Conservation (phyloP, 331 rosid species). For the Acacia concinna region DNA sequence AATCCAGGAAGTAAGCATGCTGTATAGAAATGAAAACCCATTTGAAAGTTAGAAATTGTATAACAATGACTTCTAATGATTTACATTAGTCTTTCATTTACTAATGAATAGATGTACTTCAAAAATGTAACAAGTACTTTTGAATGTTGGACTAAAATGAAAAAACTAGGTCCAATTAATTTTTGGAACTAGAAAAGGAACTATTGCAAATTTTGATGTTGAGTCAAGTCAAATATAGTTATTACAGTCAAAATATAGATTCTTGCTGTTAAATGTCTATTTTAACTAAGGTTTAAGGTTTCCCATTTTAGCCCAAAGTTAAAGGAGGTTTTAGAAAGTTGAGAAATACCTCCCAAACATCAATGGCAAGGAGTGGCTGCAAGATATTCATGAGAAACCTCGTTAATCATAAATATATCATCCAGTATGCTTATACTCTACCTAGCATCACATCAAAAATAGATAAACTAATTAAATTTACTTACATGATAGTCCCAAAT, state of each 20-base stretch:
- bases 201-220: neutral
- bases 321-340: neutral
- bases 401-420: slow-evolving; percentile 22
- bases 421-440: slow-evolving; percentile 16
- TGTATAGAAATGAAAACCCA: slow-evolving; percentile 36
- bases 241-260: neutral
- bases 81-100: slow-evolving; percentile 7
- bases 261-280: neutral
- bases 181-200: neutral
- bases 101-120: neutral
- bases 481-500: slow-evolving; percentile 77
- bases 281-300: neutral
- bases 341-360: slow-evolving; percentile 84
- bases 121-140: neutral
- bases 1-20: slow-evolving; percentile 95
- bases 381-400: slow-evolving; percentile 29
- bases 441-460: slow-evolving; percentile 5
- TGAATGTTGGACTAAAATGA: neutral
- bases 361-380: slow-evolving; percentile 94
- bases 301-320: neutral
- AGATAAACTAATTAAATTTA: slow-evolving; percentile 4
- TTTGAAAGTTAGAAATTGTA: slow-evolving; percentile 37
- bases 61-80: slow-evolving; percentile 9
- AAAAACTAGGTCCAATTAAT: neutral
- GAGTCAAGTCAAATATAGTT: neutral